Percentiles rank a stretch among this genome's conserved stretches.
Conservation (phyloP, 169 alveolate species). For the Plasmodium cynomolgi region DNA sequence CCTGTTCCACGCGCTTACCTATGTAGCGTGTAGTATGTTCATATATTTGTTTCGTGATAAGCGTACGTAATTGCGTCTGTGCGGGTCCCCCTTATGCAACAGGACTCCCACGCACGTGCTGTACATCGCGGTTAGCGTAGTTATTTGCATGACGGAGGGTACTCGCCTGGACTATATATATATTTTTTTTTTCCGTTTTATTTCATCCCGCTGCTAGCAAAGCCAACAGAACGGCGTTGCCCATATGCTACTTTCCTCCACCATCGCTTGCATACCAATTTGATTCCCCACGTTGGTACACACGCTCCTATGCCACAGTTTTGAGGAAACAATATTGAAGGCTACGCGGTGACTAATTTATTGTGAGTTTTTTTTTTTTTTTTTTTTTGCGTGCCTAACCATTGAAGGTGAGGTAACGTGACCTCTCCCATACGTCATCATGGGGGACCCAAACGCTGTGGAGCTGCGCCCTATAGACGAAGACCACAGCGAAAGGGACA, state of each 20-base stretch:
- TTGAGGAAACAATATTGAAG: neutral
- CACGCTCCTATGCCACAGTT: neutral
- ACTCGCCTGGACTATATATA: neutral
- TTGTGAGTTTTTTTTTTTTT: neutral
- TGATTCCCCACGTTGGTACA: neutral
- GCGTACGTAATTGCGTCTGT: neutral
- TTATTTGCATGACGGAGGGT: neutral
- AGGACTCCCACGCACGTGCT: neutral
- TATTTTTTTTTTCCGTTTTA: neutral
- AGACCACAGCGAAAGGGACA: neutral
- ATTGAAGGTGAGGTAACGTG: neutral
- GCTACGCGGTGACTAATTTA: neutral
- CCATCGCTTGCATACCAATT: neutral
- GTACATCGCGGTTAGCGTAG: neutral
- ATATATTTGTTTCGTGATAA: neutral
- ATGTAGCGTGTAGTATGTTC: neutral
- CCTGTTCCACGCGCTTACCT: neutral
- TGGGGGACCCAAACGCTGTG: neutral
- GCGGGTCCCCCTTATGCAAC: neutral
- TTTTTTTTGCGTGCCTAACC: neutral
- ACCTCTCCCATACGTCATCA: neutral
- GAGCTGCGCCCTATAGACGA: conserved; percentile 1
- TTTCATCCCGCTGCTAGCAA: neutral
- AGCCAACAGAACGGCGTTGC: neutral
- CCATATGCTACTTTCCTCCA: neutral